phyloP scores from a whole-genome alignment of 1,139 yeast genomes.

The Geotrichum restrictum region DNA sequence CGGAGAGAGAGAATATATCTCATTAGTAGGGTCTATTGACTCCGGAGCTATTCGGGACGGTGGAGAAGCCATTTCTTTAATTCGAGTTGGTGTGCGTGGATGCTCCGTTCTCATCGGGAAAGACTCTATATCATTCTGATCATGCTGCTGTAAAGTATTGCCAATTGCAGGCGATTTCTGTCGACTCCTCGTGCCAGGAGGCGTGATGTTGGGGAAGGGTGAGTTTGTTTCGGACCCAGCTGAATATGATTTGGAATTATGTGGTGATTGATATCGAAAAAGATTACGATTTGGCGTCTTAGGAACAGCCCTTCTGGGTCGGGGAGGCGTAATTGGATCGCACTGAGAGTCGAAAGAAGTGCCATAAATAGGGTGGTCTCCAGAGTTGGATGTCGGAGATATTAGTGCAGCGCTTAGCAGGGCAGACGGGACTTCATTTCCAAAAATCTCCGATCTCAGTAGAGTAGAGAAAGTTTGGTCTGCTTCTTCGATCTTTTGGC shows the following conservation, averaged over 20 bases:
- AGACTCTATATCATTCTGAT: neutral
- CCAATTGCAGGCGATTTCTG: neutral
- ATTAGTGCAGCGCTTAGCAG: conserved; percentile 26
- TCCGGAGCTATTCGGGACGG: conserved; percentile 1
- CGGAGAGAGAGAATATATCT: conserved; percentile 77
- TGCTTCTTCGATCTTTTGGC: conserved; percentile 73
- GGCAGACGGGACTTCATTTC: conserved; percentile 69
- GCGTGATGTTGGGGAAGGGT: neutral
- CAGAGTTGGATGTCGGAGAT: conserved; percentile 11
- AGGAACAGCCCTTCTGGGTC: conserved; percentile 37
- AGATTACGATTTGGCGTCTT: conserved; percentile 40
- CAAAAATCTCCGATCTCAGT: conserved; percentile 84
- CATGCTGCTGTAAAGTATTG: neutral
- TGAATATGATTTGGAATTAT: conserved; percentile 7
- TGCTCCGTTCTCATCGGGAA: neutral
- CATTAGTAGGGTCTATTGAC: conserved; percentile 54
- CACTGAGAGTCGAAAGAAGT: conserved; percentile 1
- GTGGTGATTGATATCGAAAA: conserved; percentile 35
- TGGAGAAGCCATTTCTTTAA: neutral
- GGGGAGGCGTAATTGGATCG: conserved; percentile 31
- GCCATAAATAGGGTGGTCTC: conserved; percentile 23
- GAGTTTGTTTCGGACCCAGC: neutral
- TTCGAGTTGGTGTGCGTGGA: conserved; percentile 5
- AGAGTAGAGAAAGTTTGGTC: conserved; percentile 82
- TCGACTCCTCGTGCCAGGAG: neutral